phyloP scores from a whole-genome alignment of 129 eudicot genomes.

The Escallonia rubra region DNA sequence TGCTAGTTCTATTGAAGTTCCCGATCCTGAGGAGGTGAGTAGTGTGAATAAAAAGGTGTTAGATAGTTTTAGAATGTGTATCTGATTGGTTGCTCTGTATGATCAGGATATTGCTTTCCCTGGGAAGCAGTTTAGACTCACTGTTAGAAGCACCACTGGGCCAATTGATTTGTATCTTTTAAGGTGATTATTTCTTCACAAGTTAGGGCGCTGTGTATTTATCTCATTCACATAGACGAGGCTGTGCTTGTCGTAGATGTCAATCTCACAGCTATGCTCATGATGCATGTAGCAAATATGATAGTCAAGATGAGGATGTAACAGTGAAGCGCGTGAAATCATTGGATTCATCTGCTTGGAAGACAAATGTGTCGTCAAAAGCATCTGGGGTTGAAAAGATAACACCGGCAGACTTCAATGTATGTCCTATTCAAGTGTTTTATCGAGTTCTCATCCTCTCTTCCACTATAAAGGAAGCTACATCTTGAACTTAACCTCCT shows the following conservation, averaged over 20 bases:
- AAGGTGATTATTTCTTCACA: constrained; percentile 38
- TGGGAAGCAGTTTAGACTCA: constrained; percentile 46
- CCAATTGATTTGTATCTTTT: constrained; percentile 57
- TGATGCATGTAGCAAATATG: constrained; percentile 27
- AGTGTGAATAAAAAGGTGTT: constrained; percentile 6
- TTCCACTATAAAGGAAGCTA: neutral
- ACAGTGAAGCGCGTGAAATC: constrained; percentile 19
- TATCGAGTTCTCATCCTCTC: neutral
- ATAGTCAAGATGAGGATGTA: constrained; percentile 13
- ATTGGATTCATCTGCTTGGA: constrained; percentile 19
- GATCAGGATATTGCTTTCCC: constrained; percentile 45
- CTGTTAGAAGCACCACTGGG: constrained; percentile 65
- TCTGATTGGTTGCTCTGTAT: constrained; percentile 14
- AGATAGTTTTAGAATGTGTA: neutral
- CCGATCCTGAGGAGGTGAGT: constrained; percentile 77
- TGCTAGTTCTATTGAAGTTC: constrained; percentile 73
- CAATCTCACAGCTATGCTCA: neutral
- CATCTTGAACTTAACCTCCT: neutral
- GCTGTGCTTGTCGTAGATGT: neutral
- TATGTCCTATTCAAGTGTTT: constrained; percentile 22
- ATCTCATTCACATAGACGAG: neutral
- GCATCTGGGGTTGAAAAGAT: constrained; percentile 38
- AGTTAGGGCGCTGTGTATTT: neutral
- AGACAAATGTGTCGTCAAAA: constrained; percentile 24
- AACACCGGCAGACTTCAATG: constrained; percentile 37